Base-by-base conservation (phyloP, 768 basidiomycete species). In the Leccinum sublutescens region DNA sequence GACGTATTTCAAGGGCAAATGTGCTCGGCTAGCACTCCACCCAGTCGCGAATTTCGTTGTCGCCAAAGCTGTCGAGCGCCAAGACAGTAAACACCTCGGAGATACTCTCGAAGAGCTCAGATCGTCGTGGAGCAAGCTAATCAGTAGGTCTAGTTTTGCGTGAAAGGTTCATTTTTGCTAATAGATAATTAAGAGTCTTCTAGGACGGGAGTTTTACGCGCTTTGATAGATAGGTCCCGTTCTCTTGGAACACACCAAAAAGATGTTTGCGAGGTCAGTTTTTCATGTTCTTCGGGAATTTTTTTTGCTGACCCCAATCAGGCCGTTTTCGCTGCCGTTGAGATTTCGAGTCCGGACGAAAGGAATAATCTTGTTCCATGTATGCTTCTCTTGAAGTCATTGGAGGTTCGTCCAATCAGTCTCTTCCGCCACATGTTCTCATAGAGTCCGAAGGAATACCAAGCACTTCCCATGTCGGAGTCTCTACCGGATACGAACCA, bases 11-110 rank as follows among this genome's bases (percentile, higher is more conserved):
- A 72, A 76, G 48, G 85, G 85, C n/a, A 86, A 87, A 62, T 77
- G 97, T 38, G 74, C 80, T 3, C 82, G 88, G 57, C 77, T 97
- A 29, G 86, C 89, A 17, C 77, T 81, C 19, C 96, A 99, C 72
- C 93, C 95, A 3, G 90, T 95, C 2, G 94, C 92, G 12, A 99
- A 98, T 69, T 99, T 94, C 66, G 95, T 98, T 21, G 79, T 95
- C 5, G 89, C 95, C 1, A 88, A 86, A 70, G 90, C 88, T 1
- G 63, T 95, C 27, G 84, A 84, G 52, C 79, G 91, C 50, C 71
- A 86, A 12, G 77, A 81, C n/a, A 77, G 73, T 17, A 74, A 75
- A 4, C 84, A 89, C 60, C 69, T 98, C 34, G 70, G 71, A 1
- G 77, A 75, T 5, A 78, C 84, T 15, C 80, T 86, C 49, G 65